Evolutionary conservation across 768 basidiomycete genomes (phyloP), one percentile per base, ranked within the genome.

Genomic region (Leccinum subgranulosum): DNA sequence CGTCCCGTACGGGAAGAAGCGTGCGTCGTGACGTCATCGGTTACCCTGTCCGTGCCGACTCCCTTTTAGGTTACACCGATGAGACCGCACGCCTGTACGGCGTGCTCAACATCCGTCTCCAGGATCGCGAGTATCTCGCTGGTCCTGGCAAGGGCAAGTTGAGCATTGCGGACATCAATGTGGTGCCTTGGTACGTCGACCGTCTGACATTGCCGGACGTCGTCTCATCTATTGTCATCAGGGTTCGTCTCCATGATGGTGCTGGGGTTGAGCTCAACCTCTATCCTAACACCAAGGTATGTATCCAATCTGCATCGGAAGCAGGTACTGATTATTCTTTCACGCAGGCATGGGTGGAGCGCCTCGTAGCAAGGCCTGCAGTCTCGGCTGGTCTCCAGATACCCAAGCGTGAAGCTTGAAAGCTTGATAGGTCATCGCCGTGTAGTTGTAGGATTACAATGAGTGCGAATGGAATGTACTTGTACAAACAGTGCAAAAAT

Each of bases 1-100:
- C 56, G 77, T 89, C 59, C 83, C 84, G 15, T 91, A 86, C 55
- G 85, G 77, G 29, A 86, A 84, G 72, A 85, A 84, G 62, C 80
- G 86, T 85, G 49, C 59, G 79, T 51, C 7, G 21, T 8, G 7
- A 29, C 21, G 6, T 11, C 2, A 27, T 41, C 51, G 48, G 48
- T 28, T 45, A 7, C 51, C 11, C 17, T 33, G 8, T 47, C 19
- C 28, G 43, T 49, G n/a, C 50, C 33, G 6, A 60, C 50, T 50
- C 66, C 54, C 67, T 64, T 58, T 67, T 53, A 84, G 85, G 92
- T 52, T 95, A 91, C 73, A 63, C 77, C 21, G 84, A 91, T 27
- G 94, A 96, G 78, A 90, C 90, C 3, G 85, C 83, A 64, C 83
- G 94, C 25, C 79, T 95, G 21, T 94, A 89, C 68, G 76, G 82